These are phyloP conservation scores for Phytophthora constricta DNA, from an alignment of 352 stramenopile species.

Conservation along the genomic window DNA sequence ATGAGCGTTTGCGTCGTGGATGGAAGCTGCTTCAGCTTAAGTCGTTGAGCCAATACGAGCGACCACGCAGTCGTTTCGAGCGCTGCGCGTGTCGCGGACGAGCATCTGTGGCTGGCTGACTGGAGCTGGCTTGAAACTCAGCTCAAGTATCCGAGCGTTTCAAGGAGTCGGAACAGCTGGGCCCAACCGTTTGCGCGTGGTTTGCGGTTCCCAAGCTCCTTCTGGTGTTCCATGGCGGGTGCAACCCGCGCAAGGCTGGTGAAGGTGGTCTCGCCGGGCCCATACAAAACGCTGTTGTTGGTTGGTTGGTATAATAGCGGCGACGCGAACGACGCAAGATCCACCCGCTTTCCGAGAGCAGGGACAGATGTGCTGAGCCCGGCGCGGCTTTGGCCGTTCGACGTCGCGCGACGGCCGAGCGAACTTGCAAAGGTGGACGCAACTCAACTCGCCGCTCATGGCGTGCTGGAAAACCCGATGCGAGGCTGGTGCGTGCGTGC, in stretches of 20 bases:
- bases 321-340: neutral
- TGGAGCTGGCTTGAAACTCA: neutral
- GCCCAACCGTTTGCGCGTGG: neutral
- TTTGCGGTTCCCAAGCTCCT: too few species aligned
- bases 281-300: neutral
- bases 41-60: neutral
- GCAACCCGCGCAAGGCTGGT: too few species aligned
- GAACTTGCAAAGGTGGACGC: neutral
- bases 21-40: neutral
- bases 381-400: neutral
- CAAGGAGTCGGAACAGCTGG: neutral
- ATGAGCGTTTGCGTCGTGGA: too few species aligned
- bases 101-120: constrained; percentile 6
- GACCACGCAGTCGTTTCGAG: constrained; percentile 6
- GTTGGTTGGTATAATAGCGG: too few species aligned
- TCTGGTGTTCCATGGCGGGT: too few species aligned
- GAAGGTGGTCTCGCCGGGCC: neutral
- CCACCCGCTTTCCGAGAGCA: neutral
- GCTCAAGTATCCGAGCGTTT: neutral
- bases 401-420: neutral
- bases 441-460: neutral
- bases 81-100: constrained; percentile 19
- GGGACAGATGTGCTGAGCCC: neutral
- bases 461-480: neutral
- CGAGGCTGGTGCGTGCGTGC: neutral